Percentiles rank a stretch among this genome's conserved stretches.
Evolutionary conservation across 495 filamentous ascomycete species (phyloP).

Genomic region (Aspergillus conjunctus): DNA sequence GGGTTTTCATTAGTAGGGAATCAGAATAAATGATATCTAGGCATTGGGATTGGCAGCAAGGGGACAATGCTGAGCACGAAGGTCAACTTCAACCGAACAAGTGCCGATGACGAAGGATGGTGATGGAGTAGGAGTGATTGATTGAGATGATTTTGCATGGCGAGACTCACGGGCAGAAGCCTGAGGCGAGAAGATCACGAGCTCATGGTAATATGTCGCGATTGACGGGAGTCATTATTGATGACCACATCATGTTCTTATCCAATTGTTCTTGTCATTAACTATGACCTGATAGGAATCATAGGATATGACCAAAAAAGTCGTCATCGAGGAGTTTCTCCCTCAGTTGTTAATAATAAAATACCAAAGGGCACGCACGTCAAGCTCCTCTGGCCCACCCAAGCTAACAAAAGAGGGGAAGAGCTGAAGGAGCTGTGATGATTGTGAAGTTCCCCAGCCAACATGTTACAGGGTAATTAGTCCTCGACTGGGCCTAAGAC

Average conservation of each 20-base stretch:
- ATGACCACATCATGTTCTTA: background rate
- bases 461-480: background rate
- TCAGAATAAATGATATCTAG: background rate
- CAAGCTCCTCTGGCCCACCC: background rate
- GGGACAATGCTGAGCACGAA: background rate
- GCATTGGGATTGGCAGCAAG: constrained; percentile 1
- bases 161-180: background rate
- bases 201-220: background rate
- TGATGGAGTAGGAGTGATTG: background rate
- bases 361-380: too few relatives aligned
- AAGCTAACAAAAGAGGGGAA: background rate
- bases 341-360: too few relatives aligned
- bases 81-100: background rate
- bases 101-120: background rate
- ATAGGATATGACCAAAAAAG: too few relatives aligned
- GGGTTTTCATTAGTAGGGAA: too few relatives aligned
- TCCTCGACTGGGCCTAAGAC: background rate
- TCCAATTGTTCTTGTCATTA: background rate
- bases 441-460: background rate
- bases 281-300: background rate
- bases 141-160: background rate
- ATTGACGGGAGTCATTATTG: background rate
- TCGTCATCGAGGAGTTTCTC: too few relatives aligned
- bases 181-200: background rate
- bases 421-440: constrained; percentile 1